phyloP scores from a whole-genome alignment of 495 filamentous ascomycete genomes.

The Penicillium herquei region DNA sequence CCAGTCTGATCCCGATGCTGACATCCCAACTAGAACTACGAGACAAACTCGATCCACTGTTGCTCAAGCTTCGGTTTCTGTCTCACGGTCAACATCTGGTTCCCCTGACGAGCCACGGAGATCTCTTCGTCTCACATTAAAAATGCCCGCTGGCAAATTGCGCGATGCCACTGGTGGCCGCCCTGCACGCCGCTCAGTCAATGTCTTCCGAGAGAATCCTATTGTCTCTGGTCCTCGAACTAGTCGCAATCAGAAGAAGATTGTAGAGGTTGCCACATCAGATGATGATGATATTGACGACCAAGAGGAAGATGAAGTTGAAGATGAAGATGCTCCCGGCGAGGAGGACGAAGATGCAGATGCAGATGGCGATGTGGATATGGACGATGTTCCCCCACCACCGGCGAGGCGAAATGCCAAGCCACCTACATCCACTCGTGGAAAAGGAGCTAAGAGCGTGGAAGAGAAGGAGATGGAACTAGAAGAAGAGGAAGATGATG shows the following conservation, averaged over 20 bases:
- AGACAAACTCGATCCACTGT: conserved; percentile 36
- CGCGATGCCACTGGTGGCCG: conserved; percentile 63
- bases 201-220: conserved; percentile 54
- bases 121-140: conserved; percentile 78
- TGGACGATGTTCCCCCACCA: conserved; percentile 52
- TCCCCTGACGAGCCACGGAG: conserved; percentile 56
- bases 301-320: conserved; percentile 59
- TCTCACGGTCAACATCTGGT: conserved; percentile 54
- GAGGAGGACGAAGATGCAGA: conserved; percentile 60
- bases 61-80: conserved; percentile 40
- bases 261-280: conserved; percentile 63
- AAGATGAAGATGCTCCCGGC: conserved; percentile 53
- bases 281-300: conserved; percentile 59
- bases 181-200: conserved; percentile 38
- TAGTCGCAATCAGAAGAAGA: conserved; percentile 64
- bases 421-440: conserved; percentile 28
- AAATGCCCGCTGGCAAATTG: conserved; percentile 78
- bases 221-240: conserved; percentile 61
- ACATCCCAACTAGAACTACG: conserved; percentile 33
- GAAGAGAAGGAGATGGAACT: conserved; percentile 62
- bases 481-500: conserved; percentile 51
- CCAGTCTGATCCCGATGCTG: conserved; percentile 38
- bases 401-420: conserved; percentile 34
- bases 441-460: conserved; percentile 47
- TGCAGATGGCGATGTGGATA: conserved; percentile 56